Base-by-base conservation (phyloP, 2,329 filamentous ascomycete genomes). In the Camillea tinctor region DNA sequence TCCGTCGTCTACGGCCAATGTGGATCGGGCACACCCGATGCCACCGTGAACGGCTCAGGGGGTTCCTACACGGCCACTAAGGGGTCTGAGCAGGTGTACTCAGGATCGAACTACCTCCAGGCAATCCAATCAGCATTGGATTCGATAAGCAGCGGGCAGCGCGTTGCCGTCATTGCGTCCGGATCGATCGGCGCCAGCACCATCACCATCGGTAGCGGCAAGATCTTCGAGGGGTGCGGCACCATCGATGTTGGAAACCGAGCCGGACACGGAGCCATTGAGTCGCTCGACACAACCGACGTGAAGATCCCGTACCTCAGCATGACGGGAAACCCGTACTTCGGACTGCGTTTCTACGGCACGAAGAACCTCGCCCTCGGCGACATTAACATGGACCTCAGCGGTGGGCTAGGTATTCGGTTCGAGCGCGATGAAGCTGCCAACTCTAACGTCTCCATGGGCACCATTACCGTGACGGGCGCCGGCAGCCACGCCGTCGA, bases 141-240 rank as follows among this genome's bases (percentile, higher is more conserved):
- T 66, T 76, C 80, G 40, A 79, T 84, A 64, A 72, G 69, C 64
- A 76, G 75, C 54, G 83, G 83, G 7, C 80, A 85, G 69, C 80
- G 83, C 11, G 77, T 85, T 0, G 72, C 81, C 1, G 79, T 86
- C 58, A 78, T 83, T 0, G 82, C 83, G 0, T 83, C 81, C 0
- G 83, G 83, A 3, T 82, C 80, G 50, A 84, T 85, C 56, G 83
- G 82, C 26, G 77, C 80, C n/a, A 77, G 68, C 65, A 84, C 80
- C 40, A 80, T 85, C 68, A 77, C 71, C 22, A 78, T 86, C 62
- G 65, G 68, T 36, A 80, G 78, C 66, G 82, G 83, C 58, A 84
- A 84, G 71, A 85, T 75, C 50, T 85, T 86, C 53, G 84, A 86
- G 64, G 83, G 81, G 30, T 86, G 84, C 68, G 83, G 84, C 50